Conservation (phyloP, 768 basidiomycete genomes). For the Kwoniella heveanensis region DNA sequence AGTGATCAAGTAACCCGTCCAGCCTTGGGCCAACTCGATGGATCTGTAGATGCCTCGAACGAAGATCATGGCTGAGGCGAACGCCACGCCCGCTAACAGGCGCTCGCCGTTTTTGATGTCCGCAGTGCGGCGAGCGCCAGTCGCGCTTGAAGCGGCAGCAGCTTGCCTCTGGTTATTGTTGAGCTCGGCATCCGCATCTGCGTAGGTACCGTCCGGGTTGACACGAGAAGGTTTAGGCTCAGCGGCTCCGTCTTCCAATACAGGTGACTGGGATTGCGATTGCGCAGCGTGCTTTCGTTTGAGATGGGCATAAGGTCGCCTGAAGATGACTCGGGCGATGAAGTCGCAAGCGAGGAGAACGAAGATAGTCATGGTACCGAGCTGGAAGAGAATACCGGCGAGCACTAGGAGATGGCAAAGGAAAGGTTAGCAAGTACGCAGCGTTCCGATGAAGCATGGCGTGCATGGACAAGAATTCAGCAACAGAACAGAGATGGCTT, state of each 20-base stretch:
- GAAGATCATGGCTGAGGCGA: constrained; percentile 46
- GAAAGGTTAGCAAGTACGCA: not conserved
- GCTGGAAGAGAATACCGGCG: constrained; percentile 51
- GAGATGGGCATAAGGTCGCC: constrained; percentile 30
- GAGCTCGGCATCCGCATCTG: not conserved
- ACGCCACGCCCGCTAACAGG: constrained; percentile 35
- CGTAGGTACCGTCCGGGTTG: not conserved
- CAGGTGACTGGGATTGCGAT: not conserved
- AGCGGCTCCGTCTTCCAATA: not conserved
- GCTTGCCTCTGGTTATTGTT: not conserved
- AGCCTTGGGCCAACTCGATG: constrained; percentile 49
- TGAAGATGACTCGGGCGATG: constrained; percentile 33
- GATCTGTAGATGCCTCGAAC: constrained; percentile 46
- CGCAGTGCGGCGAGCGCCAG: constrained; percentile 1
- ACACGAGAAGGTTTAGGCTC: not conserved
- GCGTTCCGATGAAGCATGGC: not conserved
- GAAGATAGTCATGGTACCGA: constrained; percentile 50
- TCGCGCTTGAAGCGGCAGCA: not conserved
- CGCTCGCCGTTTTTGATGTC: constrained; percentile 27
- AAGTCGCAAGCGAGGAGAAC: constrained; percentile 46
- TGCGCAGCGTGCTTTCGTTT: not conserved
- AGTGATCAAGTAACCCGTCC: constrained; percentile 43
- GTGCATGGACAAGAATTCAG: too few relatives aligned
- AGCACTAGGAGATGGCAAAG: constrained; percentile 36
- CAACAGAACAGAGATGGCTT: too few relatives aligned